Conservation (phyloP, 306 rosid species). For the Canavalia gladiata region DNA sequence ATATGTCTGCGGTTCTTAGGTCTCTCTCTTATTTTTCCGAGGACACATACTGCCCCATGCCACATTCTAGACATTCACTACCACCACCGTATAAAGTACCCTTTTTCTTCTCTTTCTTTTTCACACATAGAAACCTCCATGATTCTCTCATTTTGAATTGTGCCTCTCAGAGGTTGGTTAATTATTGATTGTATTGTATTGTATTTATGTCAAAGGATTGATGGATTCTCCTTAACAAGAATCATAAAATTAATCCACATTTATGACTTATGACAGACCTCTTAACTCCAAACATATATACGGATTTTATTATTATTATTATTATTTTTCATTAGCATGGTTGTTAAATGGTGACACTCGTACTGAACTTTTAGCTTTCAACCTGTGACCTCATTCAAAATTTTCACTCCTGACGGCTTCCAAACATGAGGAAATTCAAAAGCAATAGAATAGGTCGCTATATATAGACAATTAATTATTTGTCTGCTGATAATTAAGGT, state of each 20-base stretch:
- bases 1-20: constrained; percentile 18
- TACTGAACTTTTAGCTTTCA: not conserved
- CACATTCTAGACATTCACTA: constrained; percentile 47
- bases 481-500: constrained; percentile 28
- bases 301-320: not conserved
- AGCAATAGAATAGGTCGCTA: not conserved
- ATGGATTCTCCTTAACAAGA: constrained; percentile 6
- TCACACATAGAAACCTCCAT: constrained; percentile 38
- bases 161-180: constrained; percentile 22
- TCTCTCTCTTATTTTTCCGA: constrained; percentile 12
- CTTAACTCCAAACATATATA: not conserved
- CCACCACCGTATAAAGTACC: not conserved
- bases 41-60: constrained; percentile 30
- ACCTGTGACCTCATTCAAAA: not conserved
- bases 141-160: constrained; percentile 45
- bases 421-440: constrained; percentile 19
- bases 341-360: not conserved
- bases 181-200: constrained; percentile 31
- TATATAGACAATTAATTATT: not conserved
- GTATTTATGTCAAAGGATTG: constrained; percentile 37
- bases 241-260: constrained; percentile 19
- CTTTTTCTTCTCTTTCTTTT: constrained; percentile 44
- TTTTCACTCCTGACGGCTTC: not conserved
- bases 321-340: not conserved
- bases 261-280: not conserved